Evolutionary conservation across 2,329 filamentous ascomycete species (phyloP), one percentile per base, ranked within the genome.

Genomic region (Shiraia sp.): DNA sequence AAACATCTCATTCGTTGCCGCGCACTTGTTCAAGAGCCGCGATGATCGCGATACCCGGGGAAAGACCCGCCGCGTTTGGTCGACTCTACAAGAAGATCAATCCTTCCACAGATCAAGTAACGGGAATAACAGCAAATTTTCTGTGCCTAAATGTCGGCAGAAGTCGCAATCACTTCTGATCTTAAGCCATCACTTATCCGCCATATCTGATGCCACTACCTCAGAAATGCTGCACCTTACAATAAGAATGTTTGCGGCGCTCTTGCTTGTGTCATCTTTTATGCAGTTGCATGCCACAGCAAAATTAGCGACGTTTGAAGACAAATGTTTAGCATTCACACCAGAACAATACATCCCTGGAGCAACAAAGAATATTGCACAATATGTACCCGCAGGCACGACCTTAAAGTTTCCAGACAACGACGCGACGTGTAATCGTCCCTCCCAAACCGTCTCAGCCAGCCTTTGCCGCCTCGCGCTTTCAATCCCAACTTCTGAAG

Each of bases 401-500:
- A 74, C 69, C 16, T 37, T 74, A 12, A 59, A 58, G 2, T 57
- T 74, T 25, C 51, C 62, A 10, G 66, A 72, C 49, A 70, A 72
- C 31, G 59, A 65, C 4, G 47, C 63, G 16, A 66, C 59, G 13
- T 75, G 73, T 36, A 50, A 38, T 12, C 59, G 57, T 26, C 40
- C 57, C 1, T 65, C 39, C 13, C 72, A 75, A 42, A 22, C 51
- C 1, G 68, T 74, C 6, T 47, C 65, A 2, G 58, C 54, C 1
- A 66, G 72, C 36, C 19, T 74, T 4, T 77, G 74, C 44, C 70
- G 74, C 7, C 55, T 76, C 15, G 65, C 69, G 2, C 63, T 77
- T 37, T 65, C 62, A 8, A 68, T 76, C 10, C 51, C 61, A 4
- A 76, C 73, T 0, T 73, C 72, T 3, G 62, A 62, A 4, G 22